Evolutionary conservation across 2,329 filamentous ascomycete species (phyloP).

Genomic region (Microsporum canis): DNA sequence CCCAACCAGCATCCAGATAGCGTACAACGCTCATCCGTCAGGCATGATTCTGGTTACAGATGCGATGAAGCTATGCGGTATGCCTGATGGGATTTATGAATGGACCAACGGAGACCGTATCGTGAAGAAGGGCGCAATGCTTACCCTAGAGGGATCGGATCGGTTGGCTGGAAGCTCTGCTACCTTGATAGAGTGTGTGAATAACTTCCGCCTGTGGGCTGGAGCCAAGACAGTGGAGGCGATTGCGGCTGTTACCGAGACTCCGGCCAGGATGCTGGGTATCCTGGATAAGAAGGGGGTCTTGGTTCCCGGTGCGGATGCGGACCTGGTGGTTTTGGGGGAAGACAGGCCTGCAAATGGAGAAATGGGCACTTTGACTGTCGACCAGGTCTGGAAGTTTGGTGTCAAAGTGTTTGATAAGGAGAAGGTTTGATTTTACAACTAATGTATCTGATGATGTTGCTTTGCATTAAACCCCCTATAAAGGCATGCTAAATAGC

Average conservation of each 20-base stretch:
- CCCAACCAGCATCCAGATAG: conserved; percentile 77
- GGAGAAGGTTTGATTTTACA: conserved; percentile 17
- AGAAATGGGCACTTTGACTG: conserved; percentile 25
- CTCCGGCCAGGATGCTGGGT: conserved; percentile 30
- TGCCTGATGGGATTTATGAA: conserved; percentile 72
- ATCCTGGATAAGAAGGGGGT: conserved; percentile 30
- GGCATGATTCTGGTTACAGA: conserved; percentile 86
- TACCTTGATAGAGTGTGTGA: conserved; percentile 35
- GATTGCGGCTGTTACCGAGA: conserved; percentile 31
- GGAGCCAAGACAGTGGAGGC: conserved; percentile 30
- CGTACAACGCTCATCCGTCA: conserved; percentile 71
- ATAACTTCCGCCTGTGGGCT: conserved; percentile 35
- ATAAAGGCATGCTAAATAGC: background rate
- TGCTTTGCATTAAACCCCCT: background rate
- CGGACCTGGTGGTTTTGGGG: conserved; percentile 31
- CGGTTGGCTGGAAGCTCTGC: conserved; percentile 60
- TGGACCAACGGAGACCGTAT: conserved; percentile 66
- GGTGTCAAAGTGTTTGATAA: conserved; percentile 31
- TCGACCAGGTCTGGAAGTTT: conserved; percentile 36
- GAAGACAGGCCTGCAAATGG: conserved; percentile 21
- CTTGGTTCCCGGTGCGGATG: conserved; percentile 31
- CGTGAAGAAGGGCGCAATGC: conserved; percentile 50
- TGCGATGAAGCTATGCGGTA: conserved; percentile 75
- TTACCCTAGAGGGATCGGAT: conserved; percentile 67
- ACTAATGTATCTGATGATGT: background rate